These are phyloP conservation scores for Aspergillus thermomutatus DNA, from an alignment of 2,329 filamentous ascomycete genomes.

Conservation along the genomic window DNA sequence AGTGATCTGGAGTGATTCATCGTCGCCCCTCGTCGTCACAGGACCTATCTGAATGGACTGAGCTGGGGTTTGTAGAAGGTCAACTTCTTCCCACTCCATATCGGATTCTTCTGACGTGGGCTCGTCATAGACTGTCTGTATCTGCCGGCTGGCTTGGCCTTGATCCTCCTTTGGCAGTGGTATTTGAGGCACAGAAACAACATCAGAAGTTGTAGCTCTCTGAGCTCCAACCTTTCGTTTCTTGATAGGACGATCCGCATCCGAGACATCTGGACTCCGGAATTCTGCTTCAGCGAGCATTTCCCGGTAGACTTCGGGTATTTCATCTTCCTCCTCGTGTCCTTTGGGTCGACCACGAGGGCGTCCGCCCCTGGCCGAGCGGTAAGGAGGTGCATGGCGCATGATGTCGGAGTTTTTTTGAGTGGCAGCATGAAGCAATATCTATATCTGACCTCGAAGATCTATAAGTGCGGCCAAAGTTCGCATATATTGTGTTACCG, in stretches of 20 bases:
- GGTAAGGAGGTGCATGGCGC: constrained; percentile 16
- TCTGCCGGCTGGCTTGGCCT: constrained; percentile 10
- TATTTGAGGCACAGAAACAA: constrained; percentile 10
- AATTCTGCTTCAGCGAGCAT: constrained; percentile 41
- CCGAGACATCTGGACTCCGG: constrained; percentile 24
- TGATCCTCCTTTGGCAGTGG: constrained; percentile 4
- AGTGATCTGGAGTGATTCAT: constrained; percentile 36
- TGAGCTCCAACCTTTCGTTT: constrained; percentile 35
- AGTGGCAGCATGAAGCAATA: constrained; percentile 12
- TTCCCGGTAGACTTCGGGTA: constrained; percentile 39
- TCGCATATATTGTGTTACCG: not conserved
- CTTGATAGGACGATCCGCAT: constrained; percentile 32
- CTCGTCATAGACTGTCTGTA: constrained; percentile 36
- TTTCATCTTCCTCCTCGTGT: constrained; percentile 19
- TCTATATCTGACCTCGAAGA: not conserved
- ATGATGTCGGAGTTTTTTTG: constrained; percentile 11
- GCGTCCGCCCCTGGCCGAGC: constrained; percentile 12
- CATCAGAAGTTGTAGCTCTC: constrained; percentile 8
- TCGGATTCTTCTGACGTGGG: constrained; percentile 57
- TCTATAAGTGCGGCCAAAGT: not conserved
- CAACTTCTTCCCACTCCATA: constrained; percentile 62
- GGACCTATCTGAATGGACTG: constrained; percentile 18
- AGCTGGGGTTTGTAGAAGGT: constrained; percentile 37
- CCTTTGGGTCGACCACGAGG: constrained; percentile 9
- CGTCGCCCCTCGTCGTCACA: constrained; percentile 8